Evolutionary conservation across 441 rosid genomes (phyloP).

Genomic region (Heliophila coronopifolia): DNA sequence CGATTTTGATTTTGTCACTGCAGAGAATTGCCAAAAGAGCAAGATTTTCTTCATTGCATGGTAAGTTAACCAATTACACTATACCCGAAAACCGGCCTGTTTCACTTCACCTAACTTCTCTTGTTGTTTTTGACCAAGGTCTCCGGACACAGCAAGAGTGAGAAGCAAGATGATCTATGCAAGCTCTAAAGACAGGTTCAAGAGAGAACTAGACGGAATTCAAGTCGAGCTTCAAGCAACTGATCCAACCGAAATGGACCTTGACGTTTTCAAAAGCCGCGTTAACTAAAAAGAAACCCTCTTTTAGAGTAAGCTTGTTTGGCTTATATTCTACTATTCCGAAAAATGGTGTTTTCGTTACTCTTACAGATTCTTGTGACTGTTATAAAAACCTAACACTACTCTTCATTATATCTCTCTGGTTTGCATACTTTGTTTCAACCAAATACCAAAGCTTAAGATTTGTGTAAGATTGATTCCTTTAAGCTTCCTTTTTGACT

Average conservation of each 20-base stretch:
- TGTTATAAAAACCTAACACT: constrained; percentile 32
- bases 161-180: constrained; percentile 64
- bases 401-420: constrained; percentile 17
- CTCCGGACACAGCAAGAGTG: constrained; percentile 47
- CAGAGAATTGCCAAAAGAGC: constrained; percentile 51
- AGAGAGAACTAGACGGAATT: constrained; percentile 49
- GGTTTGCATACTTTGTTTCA: constrained; percentile 10
- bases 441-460: not conserved
- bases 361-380: constrained; percentile 39
- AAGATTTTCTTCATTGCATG: constrained; percentile 59
- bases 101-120: no score
- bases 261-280: constrained; percentile 46
- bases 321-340: constrained; percentile 9
- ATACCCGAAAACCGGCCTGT: no score
- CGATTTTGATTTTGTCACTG: constrained; percentile 50
- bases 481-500: not conserved
- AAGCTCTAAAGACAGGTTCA: constrained; percentile 53
- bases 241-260: constrained; percentile 55
- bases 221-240: constrained; percentile 55
- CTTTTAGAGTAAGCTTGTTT: constrained; percentile 19
- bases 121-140: constrained; percentile 30
- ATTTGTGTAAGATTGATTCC: constrained; percentile 9
- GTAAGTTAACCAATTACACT: constrained; percentile 11
- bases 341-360: constrained; percentile 24
- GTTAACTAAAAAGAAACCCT: constrained; percentile 28